Percentiles rank a stretch among this genome's conserved stretches.
Conservation (phyloP, 2,329 filamentous ascomycete species). For the Exophiala lecanii-corni region DNA sequence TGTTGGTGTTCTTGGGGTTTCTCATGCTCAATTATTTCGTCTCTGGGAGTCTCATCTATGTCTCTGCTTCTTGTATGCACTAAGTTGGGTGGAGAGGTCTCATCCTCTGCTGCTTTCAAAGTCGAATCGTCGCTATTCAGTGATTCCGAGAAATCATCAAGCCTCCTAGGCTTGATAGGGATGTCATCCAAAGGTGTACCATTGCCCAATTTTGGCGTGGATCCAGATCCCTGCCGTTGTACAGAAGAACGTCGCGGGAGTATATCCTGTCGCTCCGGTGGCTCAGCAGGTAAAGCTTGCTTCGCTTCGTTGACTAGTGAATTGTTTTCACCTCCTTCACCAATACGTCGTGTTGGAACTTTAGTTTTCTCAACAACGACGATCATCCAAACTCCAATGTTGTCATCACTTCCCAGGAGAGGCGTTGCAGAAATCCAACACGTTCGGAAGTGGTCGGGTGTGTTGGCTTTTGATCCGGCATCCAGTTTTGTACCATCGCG, state of each 20-base stretch:
- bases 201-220: constrained; percentile 1
- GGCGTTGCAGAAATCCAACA: constrained; percentile 45
- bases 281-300: neutral
- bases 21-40: neutral
- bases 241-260: neutral
- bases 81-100: neutral
- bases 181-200: too few relatives aligned
- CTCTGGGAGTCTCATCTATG: neutral
- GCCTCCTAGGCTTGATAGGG: constrained; percentile 9
- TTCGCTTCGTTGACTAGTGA: neutral
- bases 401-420: constrained; percentile 38
- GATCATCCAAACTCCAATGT: constrained; percentile 45
- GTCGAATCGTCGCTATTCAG: neutral
- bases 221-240: neutral
- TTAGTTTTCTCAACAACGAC: constrained; percentile 39
- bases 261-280: constrained; percentile 2
- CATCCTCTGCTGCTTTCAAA: constrained; percentile 1
- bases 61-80: neutral
- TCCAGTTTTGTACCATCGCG: constrained; percentile 17
- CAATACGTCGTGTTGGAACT: neutral
- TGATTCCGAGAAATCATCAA: constrained; percentile 1
- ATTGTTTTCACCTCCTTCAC: neutral
- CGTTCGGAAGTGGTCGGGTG: constrained; percentile 18
- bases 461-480: constrained; percentile 16
- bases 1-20: neutral